phyloP scores from a whole-genome alignment of 2,329 filamentous ascomycete genomes.

The Pyricularia sp. region DNA sequence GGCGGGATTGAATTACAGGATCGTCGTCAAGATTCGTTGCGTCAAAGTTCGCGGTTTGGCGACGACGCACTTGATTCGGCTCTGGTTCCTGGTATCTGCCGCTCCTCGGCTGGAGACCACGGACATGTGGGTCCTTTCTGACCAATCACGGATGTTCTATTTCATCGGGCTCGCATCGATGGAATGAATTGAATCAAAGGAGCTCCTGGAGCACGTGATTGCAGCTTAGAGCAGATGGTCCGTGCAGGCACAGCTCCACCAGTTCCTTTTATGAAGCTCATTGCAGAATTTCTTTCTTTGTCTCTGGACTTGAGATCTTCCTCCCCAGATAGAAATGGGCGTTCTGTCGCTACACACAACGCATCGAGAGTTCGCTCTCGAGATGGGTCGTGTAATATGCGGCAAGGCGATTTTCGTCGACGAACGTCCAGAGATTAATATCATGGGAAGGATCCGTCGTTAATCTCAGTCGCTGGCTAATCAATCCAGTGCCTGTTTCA shows the following conservation, averaged over 20 bases:
- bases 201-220: slow-evolving; percentile 16
- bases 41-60: neutral
- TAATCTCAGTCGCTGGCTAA: slow-evolving; percentile 43
- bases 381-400: slow-evolving; percentile 19
- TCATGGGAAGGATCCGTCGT: slow-evolving; percentile 39
- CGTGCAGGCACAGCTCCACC: neutral
- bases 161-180: slow-evolving; percentile 4
- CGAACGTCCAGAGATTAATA: slow-evolving; percentile 34
- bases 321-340: slow-evolving; percentile 43
- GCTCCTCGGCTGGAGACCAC: slow-evolving; percentile 26
- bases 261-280: slow-evolving; percentile 5
- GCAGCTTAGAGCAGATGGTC: slow-evolving; percentile 1
- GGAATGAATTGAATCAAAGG: slow-evolving; percentile 4
- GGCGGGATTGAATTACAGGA: neutral
- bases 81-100: slow-evolving; percentile 19
- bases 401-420: slow-evolving; percentile 20
- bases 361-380: slow-evolving; percentile 4
- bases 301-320: slow-evolving; percentile 19
- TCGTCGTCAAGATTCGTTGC: neutral
- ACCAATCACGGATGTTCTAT: slow-evolving; percentile 26
- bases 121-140: slow-evolving; percentile 9
- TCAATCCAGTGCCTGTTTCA: slow-evolving; percentile 46
- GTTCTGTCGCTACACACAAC: slow-evolving; percentile 19
- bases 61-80: neutral
- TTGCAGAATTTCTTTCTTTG: neutral